Base-by-base conservation (phyloP, 306 rosid species). In the Pterocarpus macrocarpus region DNA sequence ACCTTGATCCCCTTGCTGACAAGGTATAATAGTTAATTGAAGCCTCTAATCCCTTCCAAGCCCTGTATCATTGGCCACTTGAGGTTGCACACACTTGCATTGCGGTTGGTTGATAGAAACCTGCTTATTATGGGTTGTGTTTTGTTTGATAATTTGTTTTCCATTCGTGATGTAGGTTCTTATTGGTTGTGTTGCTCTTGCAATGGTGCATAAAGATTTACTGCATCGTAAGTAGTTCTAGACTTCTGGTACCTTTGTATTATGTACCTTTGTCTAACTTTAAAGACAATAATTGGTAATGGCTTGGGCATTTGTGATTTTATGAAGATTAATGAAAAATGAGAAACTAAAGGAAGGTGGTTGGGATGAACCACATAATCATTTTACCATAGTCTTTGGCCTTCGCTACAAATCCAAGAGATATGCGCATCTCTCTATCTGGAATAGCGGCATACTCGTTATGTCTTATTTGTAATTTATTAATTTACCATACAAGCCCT, bases 1-100 rank as follows among this genome's bases (percentile, higher is more conserved):
- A 95, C 82, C 96, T 95, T 72, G 99, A 93, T 86, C 99, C 99
- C 61, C 93, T 95, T 57, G 99, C 99, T 61, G 99, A 95, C 80
- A 95, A 95, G 98, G 99, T 90, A 70, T 58, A 8, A 76, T 66
- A 36, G 22, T 44, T 13, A 39, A 47, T 75, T 71, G 47, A 73
- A 12, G 30, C 16, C 62, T 28, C 17, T 64, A 8, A 5, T 44
- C 10, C 80, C 53, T 61, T 78, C 55, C 41, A 3, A 71, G 70
- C 38, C 17, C 39, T 3, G 43, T 49, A 36, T 22, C n/a, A 39
- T 82, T 75, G 34, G 14, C 44, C 16, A 22, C 65, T 56, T 64
- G 58, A 32, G 67, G 11, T 82, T 76, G 45, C 28, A 22, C 28
- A 22, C 28, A 22, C 28, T 22, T 22, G 28, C 28, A 22, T 22